Evolutionary conservation across 768 basidiomycete genomes (phyloP), one percentile per base, ranked within the genome.

Genomic region (Psilocybe cyanescens): DNA sequence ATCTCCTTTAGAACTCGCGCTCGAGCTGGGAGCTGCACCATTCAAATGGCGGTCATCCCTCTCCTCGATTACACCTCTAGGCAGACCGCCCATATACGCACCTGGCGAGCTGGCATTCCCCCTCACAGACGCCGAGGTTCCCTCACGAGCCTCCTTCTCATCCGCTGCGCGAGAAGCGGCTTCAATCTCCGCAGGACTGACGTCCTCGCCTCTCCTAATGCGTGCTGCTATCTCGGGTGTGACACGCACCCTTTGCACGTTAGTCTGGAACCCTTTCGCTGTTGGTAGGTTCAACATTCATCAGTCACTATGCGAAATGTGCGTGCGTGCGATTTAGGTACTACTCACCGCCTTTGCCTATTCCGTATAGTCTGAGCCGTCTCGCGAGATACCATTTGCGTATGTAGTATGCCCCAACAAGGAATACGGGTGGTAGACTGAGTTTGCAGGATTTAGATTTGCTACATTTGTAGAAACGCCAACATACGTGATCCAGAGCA

Each of bases 251-350:
- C 74, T 74, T 41, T 76, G 75, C 44, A 86, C 83, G 56, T 77
- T 80, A 0, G 84, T 86, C 68, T 85, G 83, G 69, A 86, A 86
- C 6, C 84, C 84, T 2, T 80, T 79, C 1, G 84, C 83, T 84
- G 46, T 4, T 33, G 33, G 9, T 33, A n/a, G 12, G 4, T 35
- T 16, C 4, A 2, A 11, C 8, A 14, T 14, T n/a, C 11, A 12
- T 19, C 30, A 45, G 7, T 37, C n/a, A 29, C 50, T 24, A 11
- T 35, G 30, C 33, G 41, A 44, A 19, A 35, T 33, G 6, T 24
- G 0, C 2, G 12, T 41, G 46, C 8, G 29, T 19, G 7, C 5
- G 3, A 11, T 17, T 24, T 28, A 41, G 24, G 19, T 5, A 33
- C 56, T 41, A 64, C 80, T 39, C 57, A 84, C 84, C 83, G 55